These are phyloP conservation scores for Fusarium denticulatum DNA, from an alignment of 2,329 filamentous ascomycete genomes.

Conservation along the genomic window DNA sequence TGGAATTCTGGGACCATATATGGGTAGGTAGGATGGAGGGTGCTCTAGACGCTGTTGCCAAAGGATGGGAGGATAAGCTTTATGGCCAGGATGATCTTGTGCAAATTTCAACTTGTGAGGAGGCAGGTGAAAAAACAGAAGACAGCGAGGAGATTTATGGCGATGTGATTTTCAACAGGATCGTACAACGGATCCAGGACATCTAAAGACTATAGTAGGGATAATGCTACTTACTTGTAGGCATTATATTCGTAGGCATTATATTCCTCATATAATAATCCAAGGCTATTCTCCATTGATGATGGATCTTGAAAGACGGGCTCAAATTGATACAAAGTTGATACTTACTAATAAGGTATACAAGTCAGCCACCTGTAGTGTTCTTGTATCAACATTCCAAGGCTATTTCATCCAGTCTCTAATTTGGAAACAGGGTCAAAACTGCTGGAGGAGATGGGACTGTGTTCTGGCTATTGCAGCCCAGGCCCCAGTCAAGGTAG, in stretches of 20 bases:
- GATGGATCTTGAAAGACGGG: too few relatives aligned
- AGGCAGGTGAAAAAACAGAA: accelerated
- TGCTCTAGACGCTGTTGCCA: neutral
- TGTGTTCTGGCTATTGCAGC: too few relatives aligned
- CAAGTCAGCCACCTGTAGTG: too few relatives aligned
- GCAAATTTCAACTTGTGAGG: neutral
- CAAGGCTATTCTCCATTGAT: too few relatives aligned
- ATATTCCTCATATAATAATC: too few relatives aligned
- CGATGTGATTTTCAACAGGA: accelerated
- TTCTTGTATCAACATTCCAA: too few relatives aligned
- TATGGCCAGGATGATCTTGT: accelerated
- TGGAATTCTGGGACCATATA: accelerated
- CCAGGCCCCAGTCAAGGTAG: neutral
- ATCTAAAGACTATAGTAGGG: neutral
- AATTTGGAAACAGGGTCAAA: too few relatives aligned
- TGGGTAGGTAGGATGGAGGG: accelerated
- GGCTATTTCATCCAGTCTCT: too few relatives aligned
- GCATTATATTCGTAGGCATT: too few relatives aligned
- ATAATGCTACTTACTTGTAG: neutral
- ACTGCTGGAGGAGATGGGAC: too few relatives aligned
- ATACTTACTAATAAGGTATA: too few relatives aligned
- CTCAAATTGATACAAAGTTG: too few relatives aligned
- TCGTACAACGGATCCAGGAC: neutral
- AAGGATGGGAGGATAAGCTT: accelerated
- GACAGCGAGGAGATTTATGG: accelerated